Percentiles rank a stretch among this genome's conserved stretches.
These are phyloP conservation scores for Cyberlindnera xishuangbannaensis DNA, from an alignment of 805 yeast species.

Conservation along the genomic window DNA sequence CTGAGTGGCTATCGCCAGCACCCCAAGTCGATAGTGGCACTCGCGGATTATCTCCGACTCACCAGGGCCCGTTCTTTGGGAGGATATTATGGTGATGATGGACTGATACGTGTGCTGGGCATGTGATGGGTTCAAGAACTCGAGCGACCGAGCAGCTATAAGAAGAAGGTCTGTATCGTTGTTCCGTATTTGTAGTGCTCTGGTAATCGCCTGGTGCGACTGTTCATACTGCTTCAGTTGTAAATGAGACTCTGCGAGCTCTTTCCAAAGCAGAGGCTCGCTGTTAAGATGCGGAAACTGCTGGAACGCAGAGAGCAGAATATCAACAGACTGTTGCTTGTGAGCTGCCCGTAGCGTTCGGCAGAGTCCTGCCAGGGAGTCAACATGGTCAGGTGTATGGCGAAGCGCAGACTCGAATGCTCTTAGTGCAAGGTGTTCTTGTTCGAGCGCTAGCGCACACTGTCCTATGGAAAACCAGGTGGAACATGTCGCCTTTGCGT, in stretches of 20 bases:
- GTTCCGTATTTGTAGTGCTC: conserved; percentile 34
- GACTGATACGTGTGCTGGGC: conserved; percentile 44
- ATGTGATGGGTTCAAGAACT: conserved; percentile 36
- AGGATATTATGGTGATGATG: conserved; percentile 33
- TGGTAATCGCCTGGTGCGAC: conserved; percentile 43
- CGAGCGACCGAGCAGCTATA: conserved; percentile 42
- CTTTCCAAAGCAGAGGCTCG: conserved; percentile 39
- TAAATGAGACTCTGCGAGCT: conserved; percentile 47
- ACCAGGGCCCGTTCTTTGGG: conserved; percentile 23
- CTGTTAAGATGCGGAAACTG: conserved; percentile 33
- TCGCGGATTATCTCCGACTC: conserved; percentile 45
- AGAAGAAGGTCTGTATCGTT: conserved; percentile 43
- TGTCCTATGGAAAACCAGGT: conserved; percentile 22
- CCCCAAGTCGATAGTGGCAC: conserved; percentile 51
- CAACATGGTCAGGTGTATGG: conserved; percentile 21
- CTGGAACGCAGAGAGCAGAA: conserved; percentile 17
- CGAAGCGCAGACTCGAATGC: conserved; percentile 21
- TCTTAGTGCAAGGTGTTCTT: conserved; percentile 16
- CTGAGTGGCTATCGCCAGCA: conserved; percentile 46
- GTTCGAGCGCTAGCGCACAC: conserved; percentile 20
- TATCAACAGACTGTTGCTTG: conserved; percentile 19
- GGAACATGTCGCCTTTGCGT: conserved; percentile 11
- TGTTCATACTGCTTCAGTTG: conserved; percentile 42
- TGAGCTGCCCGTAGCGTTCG: conserved; percentile 15
- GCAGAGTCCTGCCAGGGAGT: conserved; percentile 14